Evolutionary conservation across 768 basidiomycete species (phyloP).

Genomic region (Phaffia australis): DNA sequence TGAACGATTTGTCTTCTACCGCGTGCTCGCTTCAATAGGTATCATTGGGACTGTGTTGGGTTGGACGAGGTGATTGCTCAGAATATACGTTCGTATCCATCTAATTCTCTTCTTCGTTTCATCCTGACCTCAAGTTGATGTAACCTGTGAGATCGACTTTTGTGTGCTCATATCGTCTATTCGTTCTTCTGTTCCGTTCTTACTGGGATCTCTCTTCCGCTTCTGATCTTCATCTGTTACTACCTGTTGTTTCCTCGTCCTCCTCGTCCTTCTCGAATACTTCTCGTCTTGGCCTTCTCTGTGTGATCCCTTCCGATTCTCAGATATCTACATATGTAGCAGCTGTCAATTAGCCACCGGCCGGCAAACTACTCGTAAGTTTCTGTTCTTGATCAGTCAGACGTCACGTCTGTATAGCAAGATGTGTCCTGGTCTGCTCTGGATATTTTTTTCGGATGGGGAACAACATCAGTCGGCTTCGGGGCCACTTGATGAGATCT

Average conservation of each 20-base stretch:
- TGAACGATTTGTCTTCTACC: background rate
- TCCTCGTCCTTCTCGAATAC: no score
- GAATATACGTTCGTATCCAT: constrained; percentile 11
- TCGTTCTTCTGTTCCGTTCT: no score
- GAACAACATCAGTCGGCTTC: no score
- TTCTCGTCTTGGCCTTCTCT: background rate
- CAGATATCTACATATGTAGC: constrained; percentile 23
- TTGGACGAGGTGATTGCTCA: constrained; percentile 5
- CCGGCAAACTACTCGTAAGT: constrained; percentile 22
- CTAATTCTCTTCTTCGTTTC: background rate
- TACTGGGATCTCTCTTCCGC: no score
- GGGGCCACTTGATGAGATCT: background rate
- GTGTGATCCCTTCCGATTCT: no score
- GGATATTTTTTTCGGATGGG: no score
- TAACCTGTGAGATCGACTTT: no score
- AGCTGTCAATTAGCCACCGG: constrained; percentile 17
- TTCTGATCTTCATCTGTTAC: no score
- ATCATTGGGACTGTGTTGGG: constrained; percentile 19
- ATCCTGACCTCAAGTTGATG: no score
- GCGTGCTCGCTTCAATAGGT: constrained; percentile 7
- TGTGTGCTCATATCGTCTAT: no score
- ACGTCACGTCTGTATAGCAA: background rate
- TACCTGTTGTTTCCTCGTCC: no score
- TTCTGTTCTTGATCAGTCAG: background rate
- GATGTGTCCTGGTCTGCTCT: background rate